phyloP scores from a whole-genome alignment of 768 basidiomycete species.

The Porpolomopsis calyptriformis region DNA sequence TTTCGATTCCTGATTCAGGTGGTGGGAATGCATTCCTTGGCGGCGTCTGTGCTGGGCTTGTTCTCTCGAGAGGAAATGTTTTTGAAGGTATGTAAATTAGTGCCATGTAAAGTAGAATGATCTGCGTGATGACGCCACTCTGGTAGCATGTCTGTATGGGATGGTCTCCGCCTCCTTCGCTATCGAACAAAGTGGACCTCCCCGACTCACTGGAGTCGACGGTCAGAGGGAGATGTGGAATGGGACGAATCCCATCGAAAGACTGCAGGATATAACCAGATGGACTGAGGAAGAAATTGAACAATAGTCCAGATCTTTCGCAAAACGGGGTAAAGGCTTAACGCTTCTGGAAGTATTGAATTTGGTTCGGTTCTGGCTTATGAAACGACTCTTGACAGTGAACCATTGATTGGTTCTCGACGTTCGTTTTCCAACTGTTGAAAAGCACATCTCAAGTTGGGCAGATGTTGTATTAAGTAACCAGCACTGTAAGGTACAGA shows the following conservation, averaged over 20 bases:
- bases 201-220: background rate
- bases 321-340: no score
- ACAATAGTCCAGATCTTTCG: no score
- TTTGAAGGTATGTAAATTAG: background rate
- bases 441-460: no score
- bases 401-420: no score
- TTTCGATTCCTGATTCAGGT: background rate
- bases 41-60: background rate
- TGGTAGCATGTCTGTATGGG: background rate
- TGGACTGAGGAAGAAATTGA: background rate
- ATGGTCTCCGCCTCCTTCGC: background rate
- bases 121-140: background rate
- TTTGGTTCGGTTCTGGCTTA: no score
- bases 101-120: background rate
- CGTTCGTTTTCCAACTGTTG: no score
- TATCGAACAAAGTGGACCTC: background rate
- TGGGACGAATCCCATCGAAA: background rate
- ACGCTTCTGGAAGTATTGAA: no score
- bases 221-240: background rate
- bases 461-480: no score
- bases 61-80: background rate
- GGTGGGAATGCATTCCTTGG: conserved; percentile 3
- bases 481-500: no score
- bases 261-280: background rate
- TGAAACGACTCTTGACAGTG: no score